Evolutionary conservation across 1,139 yeast genomes (phyloP).

Genomic region (Saccharomyces hybrid): DNA sequence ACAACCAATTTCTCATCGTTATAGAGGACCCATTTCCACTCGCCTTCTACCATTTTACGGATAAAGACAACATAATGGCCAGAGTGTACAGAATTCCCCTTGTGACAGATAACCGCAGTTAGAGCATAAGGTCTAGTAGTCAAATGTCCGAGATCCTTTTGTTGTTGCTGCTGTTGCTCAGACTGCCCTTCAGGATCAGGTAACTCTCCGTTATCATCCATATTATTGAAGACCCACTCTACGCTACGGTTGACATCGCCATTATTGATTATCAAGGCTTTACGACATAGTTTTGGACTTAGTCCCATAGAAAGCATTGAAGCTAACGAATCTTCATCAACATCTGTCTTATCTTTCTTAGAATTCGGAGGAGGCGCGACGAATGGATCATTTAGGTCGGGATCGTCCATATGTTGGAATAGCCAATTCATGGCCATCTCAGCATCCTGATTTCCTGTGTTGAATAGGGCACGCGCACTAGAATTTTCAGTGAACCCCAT

Average conservation of each 20-base stretch:
- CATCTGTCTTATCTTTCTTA: conserved; percentile 24
- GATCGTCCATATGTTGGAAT: conserved; percentile 79
- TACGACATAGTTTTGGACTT: conserved; percentile 48
- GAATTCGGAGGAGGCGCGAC: conserved; percentile 21
- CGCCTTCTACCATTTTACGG: conserved; percentile 37
- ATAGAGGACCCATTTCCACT: conserved; percentile 68
- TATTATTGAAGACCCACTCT: conserved; percentile 80
- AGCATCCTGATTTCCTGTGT: conserved; percentile 59
- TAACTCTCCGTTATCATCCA: conserved; percentile 53
- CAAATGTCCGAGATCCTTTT: conserved; percentile 27
- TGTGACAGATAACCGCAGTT: conserved; percentile 79
- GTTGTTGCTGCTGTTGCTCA: background rate
- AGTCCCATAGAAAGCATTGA: conserved; percentile 66
- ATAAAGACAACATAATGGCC: conserved; percentile 93
- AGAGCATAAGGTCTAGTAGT: conserved; percentile 40
- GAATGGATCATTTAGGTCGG: conserved; percentile 64
- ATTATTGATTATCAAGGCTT: conserved; percentile 54
- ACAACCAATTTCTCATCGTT: conserved; percentile 90
- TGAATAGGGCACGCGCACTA: conserved; percentile 56
- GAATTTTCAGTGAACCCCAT: conserved; percentile 87
- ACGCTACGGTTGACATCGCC: conserved; percentile 69
- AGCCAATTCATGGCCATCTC: conserved; percentile 91
- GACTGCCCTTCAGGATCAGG: conserved; percentile 7
- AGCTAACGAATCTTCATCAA: conserved; percentile 43
- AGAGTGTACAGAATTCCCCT: conserved; percentile 88